Evolutionary conservation across 345 rosid genomes (phyloP).

Genomic region (Citrus australasica): DNA sequence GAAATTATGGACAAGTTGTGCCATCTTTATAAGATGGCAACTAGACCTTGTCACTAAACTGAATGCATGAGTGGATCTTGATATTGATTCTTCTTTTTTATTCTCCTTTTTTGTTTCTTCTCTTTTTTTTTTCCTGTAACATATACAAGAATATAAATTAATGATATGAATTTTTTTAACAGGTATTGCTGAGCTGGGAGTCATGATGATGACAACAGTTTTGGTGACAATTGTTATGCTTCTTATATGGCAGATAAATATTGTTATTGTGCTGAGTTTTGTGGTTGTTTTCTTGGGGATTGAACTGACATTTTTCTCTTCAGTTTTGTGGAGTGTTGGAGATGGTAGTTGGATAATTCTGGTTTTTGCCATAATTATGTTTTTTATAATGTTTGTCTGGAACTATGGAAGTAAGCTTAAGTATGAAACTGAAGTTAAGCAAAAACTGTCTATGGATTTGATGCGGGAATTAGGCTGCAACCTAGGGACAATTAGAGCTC

Average conservation of each 20-base stretch:
- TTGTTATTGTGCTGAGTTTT: conserved; percentile 67
- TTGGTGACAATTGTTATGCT: conserved; percentile 96
- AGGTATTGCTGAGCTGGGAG: conserved; percentile 97
- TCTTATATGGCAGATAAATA: conserved; percentile 98
- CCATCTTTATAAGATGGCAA: neutral
- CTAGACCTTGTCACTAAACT: neutral
- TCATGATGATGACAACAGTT: conserved; percentile 97
- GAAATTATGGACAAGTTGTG: neutral
- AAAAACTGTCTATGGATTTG: conserved; percentile 89
- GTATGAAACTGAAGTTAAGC: conserved; percentile 95
- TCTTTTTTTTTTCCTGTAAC: neutral
- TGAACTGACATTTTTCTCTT: conserved; percentile 81
- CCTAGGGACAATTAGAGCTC: conserved; percentile 97
- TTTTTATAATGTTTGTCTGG: conserved; percentile 87
- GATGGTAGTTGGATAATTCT: conserved; percentile 98
- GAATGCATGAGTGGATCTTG: neutral
- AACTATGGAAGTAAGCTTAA: conserved; percentile 97
- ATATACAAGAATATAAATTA: conserved; percentile 4
- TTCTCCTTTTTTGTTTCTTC: neutral
- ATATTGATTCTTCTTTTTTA: neutral
- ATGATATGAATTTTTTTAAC: conserved; percentile 30
- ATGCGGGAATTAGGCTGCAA: conserved; percentile 89
- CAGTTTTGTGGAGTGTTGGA: conserved; percentile 68
- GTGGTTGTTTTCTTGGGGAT: conserved; percentile 69
- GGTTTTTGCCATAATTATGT: conserved; percentile 84